A percentile compares a stretch with the other conserved stretches of the same genome.
phyloP scores from a whole-genome alignment of 139 green algal species.

The Chlorella sp. region DNA sequence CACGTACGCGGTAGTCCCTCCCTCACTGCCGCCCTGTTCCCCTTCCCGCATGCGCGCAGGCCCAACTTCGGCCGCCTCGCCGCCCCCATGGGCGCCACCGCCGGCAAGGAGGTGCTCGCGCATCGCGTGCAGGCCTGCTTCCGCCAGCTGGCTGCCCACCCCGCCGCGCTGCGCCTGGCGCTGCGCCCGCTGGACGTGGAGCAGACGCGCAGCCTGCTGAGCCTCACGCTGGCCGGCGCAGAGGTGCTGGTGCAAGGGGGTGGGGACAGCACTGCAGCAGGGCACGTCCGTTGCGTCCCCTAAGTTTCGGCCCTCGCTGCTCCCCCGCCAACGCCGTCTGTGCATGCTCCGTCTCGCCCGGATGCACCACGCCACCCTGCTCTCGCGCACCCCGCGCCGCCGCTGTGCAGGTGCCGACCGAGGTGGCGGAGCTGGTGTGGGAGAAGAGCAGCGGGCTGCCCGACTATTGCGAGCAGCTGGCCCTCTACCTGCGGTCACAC shows the following conservation, averaged over 20 bases:
- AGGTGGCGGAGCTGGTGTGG: conserved; percentile 61
- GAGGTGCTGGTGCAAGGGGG: conserved; percentile 19
- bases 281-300: background rate
- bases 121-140: conserved; percentile 43
- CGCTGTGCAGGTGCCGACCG: conserved; percentile 32
- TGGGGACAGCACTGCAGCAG: background rate
- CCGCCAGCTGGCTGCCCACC: conserved; percentile 16
- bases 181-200: conserved; percentile 45
- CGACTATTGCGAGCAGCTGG: conserved; percentile 72
- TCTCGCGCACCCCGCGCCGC: background rate
- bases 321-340: background rate
- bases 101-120: conserved; percentile 47
- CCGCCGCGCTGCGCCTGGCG: conserved; percentile 42
- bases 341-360: too few relatives aligned
- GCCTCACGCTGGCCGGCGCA: conserved; percentile 11
- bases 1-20: too few relatives aligned
- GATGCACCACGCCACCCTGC: too few relatives aligned
- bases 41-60: background rate
- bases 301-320: background rate
- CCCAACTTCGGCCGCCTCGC: conserved; percentile 1
- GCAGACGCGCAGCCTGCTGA: conserved; percentile 38
- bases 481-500: conserved; percentile 41
- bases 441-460: conserved; percentile 74
- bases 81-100: conserved; percentile 29
- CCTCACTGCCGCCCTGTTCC: too few relatives aligned